A percentile compares a stretch with the other conserved stretches of the same genome.
These are phyloP conservation scores for Helminthosporium solani DNA, from an alignment of 2,329 filamentous ascomycete genomes.

Conservation along the genomic window DNA sequence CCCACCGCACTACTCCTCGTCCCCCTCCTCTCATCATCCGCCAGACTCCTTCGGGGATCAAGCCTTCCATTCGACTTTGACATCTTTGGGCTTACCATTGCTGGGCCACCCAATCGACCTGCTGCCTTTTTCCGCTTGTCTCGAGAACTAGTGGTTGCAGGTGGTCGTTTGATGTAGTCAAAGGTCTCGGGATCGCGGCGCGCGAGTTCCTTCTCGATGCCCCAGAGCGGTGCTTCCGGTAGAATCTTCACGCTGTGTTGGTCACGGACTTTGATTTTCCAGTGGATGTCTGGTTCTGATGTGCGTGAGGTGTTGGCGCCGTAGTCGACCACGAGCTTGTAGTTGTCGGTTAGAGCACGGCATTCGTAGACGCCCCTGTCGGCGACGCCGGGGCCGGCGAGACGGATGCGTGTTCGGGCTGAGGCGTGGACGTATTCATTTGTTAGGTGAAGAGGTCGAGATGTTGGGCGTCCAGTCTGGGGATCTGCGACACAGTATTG, in stretches of 20 bases:
- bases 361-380: slow-evolving; percentile 49
- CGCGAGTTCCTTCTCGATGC: slow-evolving; percentile 46
- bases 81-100: too few relatives aligned
- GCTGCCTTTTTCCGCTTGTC: slow-evolving; percentile 15
- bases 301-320: slow-evolving; percentile 23
- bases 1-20: slow-evolving; percentile 1
- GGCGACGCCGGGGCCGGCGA: slow-evolving; percentile 49
- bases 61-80: too few relatives aligned
- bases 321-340: slow-evolving; percentile 51
- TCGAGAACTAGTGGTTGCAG: slow-evolving; percentile 25
- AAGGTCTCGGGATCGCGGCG: slow-evolving; percentile 46
- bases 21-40: slow-evolving; percentile 13
- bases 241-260: slow-evolving; percentile 42
- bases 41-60: slow-evolving; percentile 20
- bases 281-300: slow-evolving; percentile 45
- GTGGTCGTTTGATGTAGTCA: slow-evolving; percentile 42
- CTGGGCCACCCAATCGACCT: too few relatives aligned
- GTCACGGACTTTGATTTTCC: slow-evolving; percentile 42
- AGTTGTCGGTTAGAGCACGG: slow-evolving; percentile 48
- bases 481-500: slow-evolving; percentile 50
- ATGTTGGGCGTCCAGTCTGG: slow-evolving; percentile 43
- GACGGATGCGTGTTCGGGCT: slow-evolving; percentile 47
- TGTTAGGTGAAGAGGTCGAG: slow-evolving; percentile 49
- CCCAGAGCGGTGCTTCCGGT: slow-evolving; percentile 49
- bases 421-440: slow-evolving; percentile 55